Conservation (phyloP, 1,139 yeast species). For the Williopsis jadinii region DNA sequence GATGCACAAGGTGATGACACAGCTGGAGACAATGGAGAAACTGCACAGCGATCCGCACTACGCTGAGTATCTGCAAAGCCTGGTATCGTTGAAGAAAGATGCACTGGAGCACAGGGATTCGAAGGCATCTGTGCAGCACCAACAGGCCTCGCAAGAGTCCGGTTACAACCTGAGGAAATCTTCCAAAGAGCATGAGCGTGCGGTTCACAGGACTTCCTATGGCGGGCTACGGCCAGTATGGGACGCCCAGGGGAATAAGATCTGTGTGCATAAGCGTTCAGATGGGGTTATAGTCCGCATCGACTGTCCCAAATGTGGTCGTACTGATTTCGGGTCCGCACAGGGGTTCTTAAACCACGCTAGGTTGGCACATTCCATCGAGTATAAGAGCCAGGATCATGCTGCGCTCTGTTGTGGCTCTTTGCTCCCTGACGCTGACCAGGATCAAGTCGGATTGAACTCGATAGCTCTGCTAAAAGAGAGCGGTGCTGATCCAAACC, state of each 20-base stretch:
- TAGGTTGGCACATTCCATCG: constrained; percentile 66
- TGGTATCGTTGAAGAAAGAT: constrained; percentile 8
- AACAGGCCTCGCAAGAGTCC: not conserved
- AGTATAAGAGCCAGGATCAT: constrained; percentile 65
- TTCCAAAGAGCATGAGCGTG: constrained; percentile 8
- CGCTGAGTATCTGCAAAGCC: constrained; percentile 11
- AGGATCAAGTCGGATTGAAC: constrained; percentile 49
- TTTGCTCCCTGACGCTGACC: constrained; percentile 48
- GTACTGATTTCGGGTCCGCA: constrained; percentile 69
- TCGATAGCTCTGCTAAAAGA: constrained; percentile 37
- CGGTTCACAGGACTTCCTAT: constrained; percentile 22
- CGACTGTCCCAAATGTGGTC: constrained; percentile 59
- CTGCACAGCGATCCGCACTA: constrained; percentile 41
- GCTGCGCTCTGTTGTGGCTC: constrained; percentile 70
- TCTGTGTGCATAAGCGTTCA: constrained; percentile 59
- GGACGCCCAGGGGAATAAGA: constrained; percentile 27
- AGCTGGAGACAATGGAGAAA: constrained; percentile 45
- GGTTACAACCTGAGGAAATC: constrained; percentile 10
- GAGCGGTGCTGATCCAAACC: constrained; percentile 28
- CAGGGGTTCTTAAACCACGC: constrained; percentile 79
- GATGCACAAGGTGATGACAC: constrained; percentile 57
- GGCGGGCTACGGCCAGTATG: constrained; percentile 27
- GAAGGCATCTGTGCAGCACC: not conserved
- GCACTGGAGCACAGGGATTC: constrained; percentile 20
- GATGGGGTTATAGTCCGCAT: constrained; percentile 67